Evolutionary conservation across 2,329 filamentous ascomycete genomes (phyloP).

Genomic region (Pseudogymnoascus sp.): DNA sequence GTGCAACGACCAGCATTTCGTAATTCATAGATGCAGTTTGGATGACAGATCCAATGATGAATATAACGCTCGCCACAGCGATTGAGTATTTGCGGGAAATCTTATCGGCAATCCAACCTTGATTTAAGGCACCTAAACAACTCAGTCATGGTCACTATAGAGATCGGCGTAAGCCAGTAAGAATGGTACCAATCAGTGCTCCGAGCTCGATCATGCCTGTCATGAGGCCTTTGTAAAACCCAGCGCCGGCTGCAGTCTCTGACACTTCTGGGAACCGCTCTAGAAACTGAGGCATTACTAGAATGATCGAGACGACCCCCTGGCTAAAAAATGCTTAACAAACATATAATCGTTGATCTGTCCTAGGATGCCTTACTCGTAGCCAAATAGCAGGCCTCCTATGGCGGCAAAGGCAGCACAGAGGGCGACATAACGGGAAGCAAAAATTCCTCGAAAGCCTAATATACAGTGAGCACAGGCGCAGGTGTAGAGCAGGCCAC

Average conservation of each 20-base stretch:
- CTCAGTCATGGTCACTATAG: neutral
- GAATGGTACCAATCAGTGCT: slow-evolving; percentile 33
- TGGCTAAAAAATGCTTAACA: slow-evolving; percentile 22
- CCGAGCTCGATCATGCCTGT: slow-evolving; percentile 51
- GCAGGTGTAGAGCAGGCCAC: neutral
- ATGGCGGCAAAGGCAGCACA: slow-evolving; percentile 33
- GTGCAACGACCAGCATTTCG: slow-evolving; percentile 43
- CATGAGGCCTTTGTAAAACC: slow-evolving; percentile 29
- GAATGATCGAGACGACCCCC: slow-evolving; percentile 36
- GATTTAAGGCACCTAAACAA: slow-evolving; percentile 34
- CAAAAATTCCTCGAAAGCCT: slow-evolving; percentile 31
- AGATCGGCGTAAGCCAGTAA: neutral
- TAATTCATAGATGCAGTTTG: slow-evolving; percentile 46
- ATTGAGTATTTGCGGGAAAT: slow-evolving; percentile 47
- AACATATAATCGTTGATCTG: neutral
- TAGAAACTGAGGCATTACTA: slow-evolving; percentile 33
- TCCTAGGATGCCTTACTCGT: slow-evolving; percentile 22
- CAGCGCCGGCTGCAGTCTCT: slow-evolving; percentile 27
- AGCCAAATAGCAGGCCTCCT: slow-evolving; percentile 39
- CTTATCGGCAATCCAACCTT: slow-evolving; percentile 45
- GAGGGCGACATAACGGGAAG: slow-evolving; percentile 30
- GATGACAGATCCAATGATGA: slow-evolving; percentile 43
- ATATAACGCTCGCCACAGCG: slow-evolving; percentile 43
- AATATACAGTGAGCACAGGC: slow-evolving; percentile 13
- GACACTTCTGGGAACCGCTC: slow-evolving; percentile 31